A percentile compares a stretch with the other conserved stretches of the same genome.
Conservation (phyloP, 2,329 filamentous ascomycete genomes). For the Periconia sp. region DNA sequence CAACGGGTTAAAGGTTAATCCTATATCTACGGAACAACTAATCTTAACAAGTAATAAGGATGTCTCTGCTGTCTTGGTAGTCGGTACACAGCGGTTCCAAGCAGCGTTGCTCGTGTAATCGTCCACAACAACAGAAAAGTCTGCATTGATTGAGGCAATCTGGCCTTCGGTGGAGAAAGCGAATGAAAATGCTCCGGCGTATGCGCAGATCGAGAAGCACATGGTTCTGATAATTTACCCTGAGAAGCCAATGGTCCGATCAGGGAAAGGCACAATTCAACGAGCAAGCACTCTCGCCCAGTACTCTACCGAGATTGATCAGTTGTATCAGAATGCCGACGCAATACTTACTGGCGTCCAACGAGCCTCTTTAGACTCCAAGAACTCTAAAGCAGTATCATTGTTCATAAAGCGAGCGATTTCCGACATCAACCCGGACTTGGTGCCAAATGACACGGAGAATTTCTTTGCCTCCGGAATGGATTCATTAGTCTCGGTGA, state of each 20-base stretch:
- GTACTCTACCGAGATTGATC: conserved; percentile 51
- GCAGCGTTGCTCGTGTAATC: conserved; percentile 30
- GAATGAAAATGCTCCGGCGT: conserved; percentile 44
- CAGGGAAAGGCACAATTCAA: conserved; percentile 51
- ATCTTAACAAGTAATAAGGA: neutral
- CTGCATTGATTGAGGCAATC: conserved; percentile 44
- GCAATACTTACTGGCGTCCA: conserved; percentile 1
- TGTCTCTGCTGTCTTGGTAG: conserved; percentile 22
- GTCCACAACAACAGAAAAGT: conserved; percentile 1
- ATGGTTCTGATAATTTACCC: conserved; percentile 45
- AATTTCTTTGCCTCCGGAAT: conserved; percentile 19
- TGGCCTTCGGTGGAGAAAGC: conserved; percentile 49
- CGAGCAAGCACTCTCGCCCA: conserved; percentile 42
- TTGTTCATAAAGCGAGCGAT: conserved; percentile 3
- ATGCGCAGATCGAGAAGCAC: conserved; percentile 46
- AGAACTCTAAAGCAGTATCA: conserved; percentile 5
- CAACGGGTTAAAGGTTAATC: conserved; percentile 14
- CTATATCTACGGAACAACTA: conserved; percentile 9
- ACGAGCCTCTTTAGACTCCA: conserved; percentile 6
- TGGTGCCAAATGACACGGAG: neutral
- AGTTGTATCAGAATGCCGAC: conserved; percentile 34
- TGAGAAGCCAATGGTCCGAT: conserved; percentile 47
- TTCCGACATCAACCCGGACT: neutral
- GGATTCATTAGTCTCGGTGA: conserved; percentile 18
- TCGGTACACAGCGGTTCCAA: conserved; percentile 28